Base-by-base conservation (phyloP, 2,329 filamentous ascomycete species). In the Albifimbria verrucaria region DNA sequence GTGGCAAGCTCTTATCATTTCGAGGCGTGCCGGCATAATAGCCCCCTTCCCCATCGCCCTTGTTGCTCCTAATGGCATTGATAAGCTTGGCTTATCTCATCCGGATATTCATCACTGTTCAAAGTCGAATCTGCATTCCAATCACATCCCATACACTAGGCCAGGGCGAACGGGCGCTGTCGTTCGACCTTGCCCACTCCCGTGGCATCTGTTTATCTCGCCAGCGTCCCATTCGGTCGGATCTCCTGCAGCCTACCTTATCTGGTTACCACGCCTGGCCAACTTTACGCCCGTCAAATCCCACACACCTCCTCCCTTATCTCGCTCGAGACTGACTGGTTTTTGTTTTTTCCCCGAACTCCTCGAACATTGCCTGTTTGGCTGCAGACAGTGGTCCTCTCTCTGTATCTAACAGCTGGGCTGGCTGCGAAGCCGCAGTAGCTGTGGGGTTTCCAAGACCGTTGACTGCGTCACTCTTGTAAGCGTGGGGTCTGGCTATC, bases 81-180 rank as follows among this genome's bases (percentile, higher is more conserved):
- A 80, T 79, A 79, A 79, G 74, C 71, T 72, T 74, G 69, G 73
- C 78, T 79, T 80, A 81, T 81, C 78, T 82, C 64, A 73, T 79
- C 67, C 72, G 80, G 61, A 72, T 70, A 67, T 76, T 77, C 57
- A 74, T 81, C 67, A 70, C 80, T 68, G 80, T 78, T 68, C 80
- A 62, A 80, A 57, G 58, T 52, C 53, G 50, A 54, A 53, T 57
- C 45, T 50, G 51, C 55, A 54, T 56, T 39, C 54, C 50, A 53
- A 53, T 54, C 55, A 55, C 56, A 54, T 61, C 58, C 51, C 50
- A 55, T 55, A 32, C 26, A 32, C 26, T 15, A 7, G 15, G 26
- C 9, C 26, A 32, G 26, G 26, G 43, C 23, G 9, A 23, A 46
- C 22, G 43, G 43, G 43, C 43, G 21, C 43, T 46, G n/a, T 46